Conservation (phyloP, 257 asterid species). For the Henckelia pumila region DNA sequence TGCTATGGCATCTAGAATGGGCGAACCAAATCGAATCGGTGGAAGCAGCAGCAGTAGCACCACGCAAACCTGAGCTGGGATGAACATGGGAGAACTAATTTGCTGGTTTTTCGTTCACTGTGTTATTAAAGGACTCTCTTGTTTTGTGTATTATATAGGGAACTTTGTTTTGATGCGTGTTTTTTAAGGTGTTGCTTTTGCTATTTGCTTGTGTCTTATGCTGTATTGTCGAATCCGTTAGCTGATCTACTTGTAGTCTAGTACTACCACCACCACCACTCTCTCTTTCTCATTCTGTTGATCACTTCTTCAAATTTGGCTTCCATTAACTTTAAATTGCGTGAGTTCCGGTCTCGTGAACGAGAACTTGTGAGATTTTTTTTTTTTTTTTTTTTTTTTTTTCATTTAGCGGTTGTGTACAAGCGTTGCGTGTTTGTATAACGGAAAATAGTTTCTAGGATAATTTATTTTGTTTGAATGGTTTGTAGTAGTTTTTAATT, state of each 20-base stretch:
- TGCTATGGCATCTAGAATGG: conserved; percentile 83
- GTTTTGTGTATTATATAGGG: conserved; percentile 32
- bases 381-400: too few relatives aligned
- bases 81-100: conserved; percentile 14
- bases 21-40: conserved; percentile 58
- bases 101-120: conserved; percentile 24
- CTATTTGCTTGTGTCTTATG: background rate
- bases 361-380: too few relatives aligned
- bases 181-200: background rate
- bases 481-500: too few relatives aligned
- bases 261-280: background rate
- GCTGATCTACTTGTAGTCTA: background rate
- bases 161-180: conserved; percentile 27
- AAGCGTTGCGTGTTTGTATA: too few relatives aligned
- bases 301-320: background rate
- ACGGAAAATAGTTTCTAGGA: too few relatives aligned
- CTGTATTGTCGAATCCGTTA: background rate
- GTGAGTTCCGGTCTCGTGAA: too few relatives aligned
- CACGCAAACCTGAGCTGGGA: conserved; percentile 23
- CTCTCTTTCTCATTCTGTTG: background rate
- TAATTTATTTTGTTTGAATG: too few relatives aligned
- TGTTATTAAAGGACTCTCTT: conserved; percentile 22
- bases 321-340: too few relatives aligned
- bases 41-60: conserved; percentile 63
- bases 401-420: too few relatives aligned